Conservation (phyloP, 768 basidiomycete genomes). For the Cystofilobasidium ferigula region DNA sequence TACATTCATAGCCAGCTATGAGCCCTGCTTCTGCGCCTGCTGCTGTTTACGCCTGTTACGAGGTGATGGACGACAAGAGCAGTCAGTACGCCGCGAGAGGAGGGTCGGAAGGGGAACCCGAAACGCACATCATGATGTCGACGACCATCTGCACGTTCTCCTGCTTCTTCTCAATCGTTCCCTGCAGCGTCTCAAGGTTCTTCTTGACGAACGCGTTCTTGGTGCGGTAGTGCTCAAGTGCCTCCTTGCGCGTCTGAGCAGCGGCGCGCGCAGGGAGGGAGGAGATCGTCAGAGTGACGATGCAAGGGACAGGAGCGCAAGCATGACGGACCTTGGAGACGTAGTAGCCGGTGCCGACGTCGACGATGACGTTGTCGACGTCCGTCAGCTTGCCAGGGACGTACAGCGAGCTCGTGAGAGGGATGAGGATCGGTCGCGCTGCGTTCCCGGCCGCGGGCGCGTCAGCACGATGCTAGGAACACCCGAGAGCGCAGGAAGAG, state of each 20-base stretch:
- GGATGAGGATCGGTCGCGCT: slow-evolving; percentile 85
- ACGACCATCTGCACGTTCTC: slow-evolving; percentile 71
- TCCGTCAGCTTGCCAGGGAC: slow-evolving; percentile 82
- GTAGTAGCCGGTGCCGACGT: slow-evolving; percentile 93
- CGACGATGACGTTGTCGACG: slow-evolving; percentile 76
- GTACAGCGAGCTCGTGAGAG: slow-evolving; percentile 87
- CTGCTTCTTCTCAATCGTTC: slow-evolving; percentile 50
- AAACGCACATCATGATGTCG: slow-evolving; percentile 52
- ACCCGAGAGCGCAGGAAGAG: slow-evolving; percentile 1
- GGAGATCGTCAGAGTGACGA: not conserved
- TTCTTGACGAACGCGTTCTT: slow-evolving; percentile 72
- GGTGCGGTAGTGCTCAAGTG: slow-evolving; percentile 62
- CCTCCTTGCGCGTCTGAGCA: slow-evolving; percentile 63
- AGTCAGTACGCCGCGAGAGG: too few species aligned
- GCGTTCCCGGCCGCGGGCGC: not conserved
- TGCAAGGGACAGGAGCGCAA: not conserved
- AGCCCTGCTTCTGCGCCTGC: not conserved
- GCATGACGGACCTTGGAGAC: slow-evolving; percentile 65
- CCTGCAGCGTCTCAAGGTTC: slow-evolving; percentile 77
- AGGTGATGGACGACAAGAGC: too few species aligned
- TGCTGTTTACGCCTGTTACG: not conserved
- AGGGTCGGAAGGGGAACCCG: too few species aligned
- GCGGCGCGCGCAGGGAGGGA: not conserved
- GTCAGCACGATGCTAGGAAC: not conserved
- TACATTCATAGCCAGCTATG: not conserved